A percentile compares a stretch with the other conserved stretches of the same genome.
phyloP scores from a whole-genome alignment of 164 flowering plant species.

The Magnolia officinalis region DNA sequence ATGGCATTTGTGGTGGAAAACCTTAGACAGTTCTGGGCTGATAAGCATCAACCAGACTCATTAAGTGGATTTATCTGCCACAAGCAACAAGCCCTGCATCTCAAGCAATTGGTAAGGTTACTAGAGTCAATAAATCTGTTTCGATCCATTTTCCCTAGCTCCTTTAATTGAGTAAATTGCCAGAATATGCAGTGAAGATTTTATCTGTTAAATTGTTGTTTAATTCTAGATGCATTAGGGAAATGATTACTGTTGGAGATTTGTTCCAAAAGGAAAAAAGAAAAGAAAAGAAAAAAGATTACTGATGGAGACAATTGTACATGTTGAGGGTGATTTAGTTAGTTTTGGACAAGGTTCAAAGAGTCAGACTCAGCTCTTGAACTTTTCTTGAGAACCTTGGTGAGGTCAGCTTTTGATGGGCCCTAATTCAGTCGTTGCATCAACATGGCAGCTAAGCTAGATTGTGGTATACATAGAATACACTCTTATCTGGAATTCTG shows the following conservation, averaged over 20 bases:
- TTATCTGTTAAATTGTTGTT: background rate
- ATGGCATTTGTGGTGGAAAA: conserved; percentile 65
- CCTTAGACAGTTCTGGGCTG: conserved; percentile 70
- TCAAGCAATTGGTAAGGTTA: conserved; percentile 53
- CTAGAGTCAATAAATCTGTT: background rate
- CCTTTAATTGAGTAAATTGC: background rate
- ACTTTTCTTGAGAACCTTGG: too few relatives aligned
- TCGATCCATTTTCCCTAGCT: background rate
- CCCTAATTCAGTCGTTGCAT: too few relatives aligned
- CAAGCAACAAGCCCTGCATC: conserved; percentile 62
- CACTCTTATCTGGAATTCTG: too few relatives aligned
- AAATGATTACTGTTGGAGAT: background rate
- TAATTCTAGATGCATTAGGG: background rate
- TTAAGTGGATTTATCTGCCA: conserved; percentile 65
- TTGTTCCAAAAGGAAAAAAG: too few relatives aligned
- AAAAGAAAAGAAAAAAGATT: too few relatives aligned
- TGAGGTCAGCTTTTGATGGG: too few relatives aligned
- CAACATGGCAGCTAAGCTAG: too few relatives aligned
- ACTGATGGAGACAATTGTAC: too few relatives aligned
- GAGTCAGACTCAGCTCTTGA: too few relatives aligned
- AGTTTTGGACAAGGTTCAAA: too few relatives aligned
- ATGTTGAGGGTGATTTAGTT: too few relatives aligned
- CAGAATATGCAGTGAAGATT: background rate
- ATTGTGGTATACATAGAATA: too few relatives aligned
- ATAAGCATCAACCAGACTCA: conserved; percentile 58